Base-by-base conservation (phyloP, 169 alveolate genomes). In the Eimeria sp. region DNA sequence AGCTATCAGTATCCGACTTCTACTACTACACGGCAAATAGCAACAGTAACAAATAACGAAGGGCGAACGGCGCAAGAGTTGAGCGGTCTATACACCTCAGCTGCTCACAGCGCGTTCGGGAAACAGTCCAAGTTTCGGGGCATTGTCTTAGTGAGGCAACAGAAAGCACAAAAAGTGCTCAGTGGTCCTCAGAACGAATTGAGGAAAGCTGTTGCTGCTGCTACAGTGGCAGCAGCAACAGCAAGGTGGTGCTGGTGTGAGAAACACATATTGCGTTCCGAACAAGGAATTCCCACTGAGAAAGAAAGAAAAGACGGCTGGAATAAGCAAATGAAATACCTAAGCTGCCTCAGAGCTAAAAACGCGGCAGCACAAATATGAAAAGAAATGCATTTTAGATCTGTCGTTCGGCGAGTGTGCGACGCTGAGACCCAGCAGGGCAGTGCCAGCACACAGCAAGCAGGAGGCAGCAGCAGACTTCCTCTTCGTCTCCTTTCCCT, bases 121-220 rank as follows among this genome's bases (percentile, higher is more conserved):
- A 11, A 27, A 27, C 49, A 27, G 49, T 72, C 51, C 82, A 30
- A 72, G 22, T 72, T 72, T 72, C 43, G 82, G 40, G 82, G 82
- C 82, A 72, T 27, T 72, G 43, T 72, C 25, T 72, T 72, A 72
- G 20, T 14, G 49, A 40, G 49, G 82, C 49, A 27, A 72, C 82
- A 72, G 49, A 72, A 72, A 40, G 43, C 82, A 72, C 82, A 72
- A 27, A 5, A 22, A 30, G 82, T 72, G 82, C 82, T 27, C 43
- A 72, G 82, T 72, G 82, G 82, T 51, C 82, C 30, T 72, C 82
- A 72, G 82, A 72, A 72, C 82, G 49, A 72, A 40, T 72, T 72
- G 82, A 3, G 82, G n/a, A 72, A 40, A n/a, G 49, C 49, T 72
- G 82, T 49, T 72, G 82, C 82, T 72, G 45, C 49, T 72, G 82